These are phyloP conservation scores for Chenopodium berlandieri DNA, from an alignment of 148 eudicot species.

Conservation along the genomic window DNA sequence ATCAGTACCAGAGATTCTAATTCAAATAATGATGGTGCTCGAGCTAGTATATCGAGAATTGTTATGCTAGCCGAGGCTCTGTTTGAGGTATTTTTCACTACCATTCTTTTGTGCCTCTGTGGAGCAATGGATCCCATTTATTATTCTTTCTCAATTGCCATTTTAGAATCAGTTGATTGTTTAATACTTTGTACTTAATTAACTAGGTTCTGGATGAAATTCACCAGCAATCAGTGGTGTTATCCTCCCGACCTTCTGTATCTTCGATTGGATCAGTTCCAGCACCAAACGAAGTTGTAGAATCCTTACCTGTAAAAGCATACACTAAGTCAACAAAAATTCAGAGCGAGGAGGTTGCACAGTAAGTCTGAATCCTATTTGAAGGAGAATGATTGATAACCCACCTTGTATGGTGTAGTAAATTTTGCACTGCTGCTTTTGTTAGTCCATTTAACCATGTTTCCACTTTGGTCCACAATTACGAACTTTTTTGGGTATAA, in stretches of 20 bases:
- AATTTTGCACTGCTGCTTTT: neutral
- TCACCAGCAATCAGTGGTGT: conserved; percentile 95
- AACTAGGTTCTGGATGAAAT: conserved; percentile 98
- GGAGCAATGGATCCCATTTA: neutral
- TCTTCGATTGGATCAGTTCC: conserved; percentile 93
- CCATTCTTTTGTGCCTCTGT: neutral
- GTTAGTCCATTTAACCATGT: neutral
- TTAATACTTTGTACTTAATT: conserved; percentile 22
- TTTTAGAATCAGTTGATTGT: conserved; percentile 35
- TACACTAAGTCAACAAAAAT: conserved; percentile 47
- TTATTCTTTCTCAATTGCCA: neutral
- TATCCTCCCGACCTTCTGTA: conserved; percentile 73
- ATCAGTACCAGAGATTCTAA: conserved; percentile 41
- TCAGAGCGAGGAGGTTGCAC: conserved; percentile 63
- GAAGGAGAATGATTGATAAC: neutral
- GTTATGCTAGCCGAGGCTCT: conserved; percentile 98
- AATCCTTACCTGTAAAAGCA: conserved; percentile 66
- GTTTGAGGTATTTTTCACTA: conserved; percentile 69
- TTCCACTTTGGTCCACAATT: neutral
- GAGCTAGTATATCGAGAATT: conserved; percentile 95
- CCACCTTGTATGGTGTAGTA: neutral
- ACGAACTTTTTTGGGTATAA: neutral
- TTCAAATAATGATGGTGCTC: conserved; percentile 71
- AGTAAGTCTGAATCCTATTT: conserved; percentile 50
- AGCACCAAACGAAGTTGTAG: conserved; percentile 87